Evolutionary conservation across 1,139 yeast genomes (phyloP).

Genomic region (Pichiaceae sp.): DNA sequence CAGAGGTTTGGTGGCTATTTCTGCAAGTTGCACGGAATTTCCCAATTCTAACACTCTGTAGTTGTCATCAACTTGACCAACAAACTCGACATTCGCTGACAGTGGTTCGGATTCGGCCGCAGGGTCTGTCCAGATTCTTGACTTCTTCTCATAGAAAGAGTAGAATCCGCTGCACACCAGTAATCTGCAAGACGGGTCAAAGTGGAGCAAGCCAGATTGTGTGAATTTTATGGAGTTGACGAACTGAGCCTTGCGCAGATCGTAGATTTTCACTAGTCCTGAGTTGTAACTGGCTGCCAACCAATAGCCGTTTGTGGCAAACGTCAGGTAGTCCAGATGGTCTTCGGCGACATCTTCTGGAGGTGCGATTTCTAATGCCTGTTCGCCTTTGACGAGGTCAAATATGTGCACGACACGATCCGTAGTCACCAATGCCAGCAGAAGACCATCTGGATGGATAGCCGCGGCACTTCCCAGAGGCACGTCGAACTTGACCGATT

Average conservation of each 20-base stretch:
- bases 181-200: slow-evolving; percentile 2
- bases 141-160: slow-evolving; percentile 6
- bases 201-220: background rate
- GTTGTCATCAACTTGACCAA: background rate
- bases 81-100: background rate
- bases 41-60: background rate
- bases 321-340: background rate
- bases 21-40: background rate
- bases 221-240: background rate
- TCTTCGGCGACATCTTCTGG: slow-evolving; percentile 1
- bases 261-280: slow-evolving; percentile 3
- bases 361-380: slow-evolving; percentile 1
- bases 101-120: background rate
- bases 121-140: slow-evolving; percentile 2
- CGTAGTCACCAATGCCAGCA: slow-evolving; percentile 41
- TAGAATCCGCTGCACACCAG: slow-evolving; percentile 1
- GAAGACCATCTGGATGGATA: slow-evolving; percentile 61
- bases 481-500: slow-evolving; percentile 1
- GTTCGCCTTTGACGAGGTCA: slow-evolving; percentile 18
- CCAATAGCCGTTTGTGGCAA: slow-evolving; percentile 6
- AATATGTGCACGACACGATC: slow-evolving; percentile 30
- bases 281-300: slow-evolving; percentile 6
- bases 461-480: background rate
- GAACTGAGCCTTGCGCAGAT: slow-evolving; percentile 5
- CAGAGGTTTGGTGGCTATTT: no score